Percentiles rank a stretch among this genome's conserved stretches.
Conservation (phyloP, 441 rosid species). For the Arabidopsis lyrata region DNA sequence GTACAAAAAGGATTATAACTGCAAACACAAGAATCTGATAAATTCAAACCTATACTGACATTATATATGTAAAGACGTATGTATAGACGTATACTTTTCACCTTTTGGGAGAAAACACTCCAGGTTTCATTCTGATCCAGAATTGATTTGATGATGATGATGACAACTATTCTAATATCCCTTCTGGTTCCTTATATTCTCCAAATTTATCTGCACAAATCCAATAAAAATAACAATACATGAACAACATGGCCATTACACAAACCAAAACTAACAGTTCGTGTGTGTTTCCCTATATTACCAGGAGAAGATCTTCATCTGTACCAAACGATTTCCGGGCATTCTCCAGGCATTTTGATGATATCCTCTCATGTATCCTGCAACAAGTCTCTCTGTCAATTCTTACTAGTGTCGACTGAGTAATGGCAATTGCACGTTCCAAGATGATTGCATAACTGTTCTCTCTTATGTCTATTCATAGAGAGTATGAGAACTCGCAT, state of each 20-base stretch:
- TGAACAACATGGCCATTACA: slow-evolving; percentile 17
- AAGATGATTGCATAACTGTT: slow-evolving; percentile 2
- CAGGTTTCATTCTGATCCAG: slow-evolving; percentile 20
- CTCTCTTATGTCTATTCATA: slow-evolving; percentile 6
- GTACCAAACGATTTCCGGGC: slow-evolving; percentile 89
- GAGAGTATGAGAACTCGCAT: neutral
- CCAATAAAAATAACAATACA: neutral
- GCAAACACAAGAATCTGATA: slow-evolving; percentile 19
- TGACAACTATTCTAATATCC: slow-evolving; percentile 16
- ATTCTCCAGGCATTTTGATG: slow-evolving; percentile 76
- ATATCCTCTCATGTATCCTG: slow-evolving; percentile 69
- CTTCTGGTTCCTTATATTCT: slow-evolving; percentile 44
- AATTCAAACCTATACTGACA: slow-evolving; percentile 27
- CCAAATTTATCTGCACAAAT: slow-evolving; percentile 63
- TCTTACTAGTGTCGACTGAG: neutral
- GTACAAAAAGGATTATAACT: slow-evolving; percentile 22
- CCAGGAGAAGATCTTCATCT: slow-evolving; percentile 94
- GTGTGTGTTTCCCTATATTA: slow-evolving; percentile 44
- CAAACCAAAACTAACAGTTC: slow-evolving; percentile 10
- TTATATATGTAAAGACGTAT: slow-evolving; percentile 10
- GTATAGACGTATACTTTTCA: slow-evolving; percentile 14
- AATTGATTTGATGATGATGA: slow-evolving; percentile 28
- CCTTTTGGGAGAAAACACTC: slow-evolving; percentile 24
- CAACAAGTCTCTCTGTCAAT: neutral
- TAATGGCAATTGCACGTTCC: neutral